Evolutionary conservation across 768 basidiomycete genomes (phyloP).

Genomic region (Mycena rosella): DNA sequence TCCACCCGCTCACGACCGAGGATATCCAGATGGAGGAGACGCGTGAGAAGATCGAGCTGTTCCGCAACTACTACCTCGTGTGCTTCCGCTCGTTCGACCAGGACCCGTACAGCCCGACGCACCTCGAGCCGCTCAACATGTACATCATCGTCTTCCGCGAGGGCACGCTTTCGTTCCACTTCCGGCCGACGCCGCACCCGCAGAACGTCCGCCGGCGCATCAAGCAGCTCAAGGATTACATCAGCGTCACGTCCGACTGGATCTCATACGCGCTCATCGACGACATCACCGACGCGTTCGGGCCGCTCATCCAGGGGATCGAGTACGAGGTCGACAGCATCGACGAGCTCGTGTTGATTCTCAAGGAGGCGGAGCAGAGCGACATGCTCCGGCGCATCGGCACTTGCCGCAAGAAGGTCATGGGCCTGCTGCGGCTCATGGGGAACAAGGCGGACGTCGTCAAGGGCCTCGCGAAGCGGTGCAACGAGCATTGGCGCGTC

Average conservation of each 20-base stretch:
- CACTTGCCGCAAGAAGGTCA: constrained; percentile 98
- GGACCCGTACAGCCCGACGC: constrained; percentile 96
- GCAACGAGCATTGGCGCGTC: constrained; percentile 98
- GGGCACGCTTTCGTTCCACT: constrained; percentile 98
- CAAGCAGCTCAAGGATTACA: constrained; percentile 99
- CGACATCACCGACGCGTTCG: constrained; percentile 99
- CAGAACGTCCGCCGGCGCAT: constrained; percentile 98
- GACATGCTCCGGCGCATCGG: constrained; percentile 99
- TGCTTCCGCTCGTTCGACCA: constrained; percentile 99
- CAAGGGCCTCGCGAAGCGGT: constrained; percentile 97
- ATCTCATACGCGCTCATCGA: constrained; percentile 99
- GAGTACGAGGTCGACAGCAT: constrained; percentile 99
- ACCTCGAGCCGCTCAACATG: constrained; percentile 99
- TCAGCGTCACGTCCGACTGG: constrained; percentile 99
- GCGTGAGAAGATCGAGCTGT: constrained; percentile 99
- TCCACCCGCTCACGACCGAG: constrained; percentile 98
- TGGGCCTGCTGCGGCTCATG: constrained; percentile 97
- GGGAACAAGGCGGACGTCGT: constrained; percentile 99
- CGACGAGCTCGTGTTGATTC: constrained; percentile 96
- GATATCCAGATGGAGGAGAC: constrained; percentile 99
- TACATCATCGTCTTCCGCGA: constrained; percentile 99
- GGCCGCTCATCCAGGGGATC: constrained; percentile 97
- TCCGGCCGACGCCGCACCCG: constrained; percentile 96
- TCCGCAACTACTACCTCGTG: constrained; percentile 98
- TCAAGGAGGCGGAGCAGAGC: constrained; percentile 96